Evolutionary conservation across 2,329 filamentous ascomycete species (phyloP).

Genomic region (Aspergillus piperis): DNA sequence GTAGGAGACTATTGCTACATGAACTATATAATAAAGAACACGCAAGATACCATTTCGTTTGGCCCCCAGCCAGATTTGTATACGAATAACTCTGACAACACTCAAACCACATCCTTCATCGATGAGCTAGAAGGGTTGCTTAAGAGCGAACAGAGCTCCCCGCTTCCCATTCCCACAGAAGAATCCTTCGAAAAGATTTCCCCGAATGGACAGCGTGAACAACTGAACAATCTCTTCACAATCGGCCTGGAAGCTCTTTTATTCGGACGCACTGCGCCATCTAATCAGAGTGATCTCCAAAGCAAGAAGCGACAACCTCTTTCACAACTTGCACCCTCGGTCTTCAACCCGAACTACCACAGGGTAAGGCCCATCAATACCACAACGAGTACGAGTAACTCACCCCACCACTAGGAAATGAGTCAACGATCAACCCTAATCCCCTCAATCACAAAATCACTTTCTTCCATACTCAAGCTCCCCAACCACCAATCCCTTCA

Average conservation of each 20-base stretch:
- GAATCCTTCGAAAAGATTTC: background rate
- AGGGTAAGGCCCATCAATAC: conserved; percentile 23
- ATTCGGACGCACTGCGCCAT: background rate
- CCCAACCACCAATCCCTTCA: conserved; percentile 19
- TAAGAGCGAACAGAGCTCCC: background rate
- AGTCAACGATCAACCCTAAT: conserved; percentile 38
- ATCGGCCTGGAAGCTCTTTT: conserved; percentile 24
- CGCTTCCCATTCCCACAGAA: background rate
- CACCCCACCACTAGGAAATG: conserved; percentile 31
- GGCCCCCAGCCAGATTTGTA: background rate
- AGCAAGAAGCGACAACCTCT: conserved; percentile 21
- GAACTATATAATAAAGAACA: background rate
- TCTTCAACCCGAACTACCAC: conserved; percentile 35
- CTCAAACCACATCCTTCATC: background rate
- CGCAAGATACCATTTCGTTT: background rate
- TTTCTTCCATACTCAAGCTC: conserved; percentile 33
- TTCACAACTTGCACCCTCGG: conserved; percentile 28
- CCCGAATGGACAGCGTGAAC: background rate
- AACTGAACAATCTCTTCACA: conserved; percentile 25
- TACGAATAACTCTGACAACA: background rate
- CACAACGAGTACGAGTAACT: background rate
- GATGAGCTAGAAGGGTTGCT: conserved; percentile 2
- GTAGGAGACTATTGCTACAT: background rate
- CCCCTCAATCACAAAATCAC: conserved; percentile 37
- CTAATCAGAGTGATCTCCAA: background rate